Evolutionary conservation across 306 rosid genomes (phyloP), one percentile per base, ranked within the genome.

Genomic region (Dryas alaskensis): DNA sequence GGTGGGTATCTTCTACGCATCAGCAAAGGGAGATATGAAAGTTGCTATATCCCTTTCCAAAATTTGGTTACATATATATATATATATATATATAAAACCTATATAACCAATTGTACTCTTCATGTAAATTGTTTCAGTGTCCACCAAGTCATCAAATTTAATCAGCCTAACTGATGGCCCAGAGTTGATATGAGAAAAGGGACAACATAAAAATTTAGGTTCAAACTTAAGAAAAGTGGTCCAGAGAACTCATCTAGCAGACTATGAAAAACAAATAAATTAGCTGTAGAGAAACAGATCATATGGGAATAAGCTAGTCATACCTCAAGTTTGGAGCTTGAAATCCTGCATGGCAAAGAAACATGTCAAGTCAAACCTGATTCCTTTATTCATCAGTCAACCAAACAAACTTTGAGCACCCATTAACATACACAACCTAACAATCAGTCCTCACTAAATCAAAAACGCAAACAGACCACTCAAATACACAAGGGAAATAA

Each of bases 281-380:
- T 11, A 19, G 22, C 44, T 4, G 49, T 0, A 6, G 6, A 54
- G 31, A 22, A 71, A 59, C 25, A 11, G 72, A 60, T n/a, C 22
- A 22, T 22, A 44, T 14, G 76, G 57, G 43, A 66, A 46, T 44
- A 43, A 42, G 58, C 22, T 22, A 22, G 22, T 17, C 72, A 42
- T 81, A 92, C 93, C 96, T 92, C 80, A 89, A 80, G 65, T 80
- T 86, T 64, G 98, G 98, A 2, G 96, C 92, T 79, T 92, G 90
- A 84, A 80, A 86, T 45, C 98, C 93, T 89, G 89, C 73, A 88
- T 25, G 62, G 76, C 16, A 76, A 75, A 68, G 43, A 16, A 6
- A 43, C 42, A 70, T 19, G 40, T 42, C 52, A 70, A 10, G 22
- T 22, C 22, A 22, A 54, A 6, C 44, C 19, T 19, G 63, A 54